phyloP scores from a whole-genome alignment of 1,284 basidiomycete species.

The Lignosus rhinocerotis region DNA sequence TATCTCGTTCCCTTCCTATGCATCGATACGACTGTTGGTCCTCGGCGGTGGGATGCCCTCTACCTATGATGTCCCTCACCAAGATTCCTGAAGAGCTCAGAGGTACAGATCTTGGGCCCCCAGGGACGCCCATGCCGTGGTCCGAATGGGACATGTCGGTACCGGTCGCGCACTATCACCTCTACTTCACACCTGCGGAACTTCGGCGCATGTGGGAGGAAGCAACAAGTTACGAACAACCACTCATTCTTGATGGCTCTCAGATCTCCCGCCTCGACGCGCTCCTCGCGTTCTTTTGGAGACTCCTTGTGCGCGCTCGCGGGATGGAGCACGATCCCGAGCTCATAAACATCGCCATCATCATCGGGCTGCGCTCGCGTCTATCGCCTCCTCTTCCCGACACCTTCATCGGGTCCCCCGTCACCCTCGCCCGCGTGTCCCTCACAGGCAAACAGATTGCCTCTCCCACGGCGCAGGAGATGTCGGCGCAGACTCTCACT shows the following conservation, averaged over 20 bases:
- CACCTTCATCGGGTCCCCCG: conserved; percentile 41
- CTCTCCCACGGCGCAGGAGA: background rate
- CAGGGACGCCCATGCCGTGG: conserved; percentile 40
- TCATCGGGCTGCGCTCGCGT: conserved; percentile 38
- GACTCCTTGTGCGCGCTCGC: conserved; percentile 38
- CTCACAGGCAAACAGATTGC: conserved; percentile 15
- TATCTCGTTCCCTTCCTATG: conserved; percentile 34
- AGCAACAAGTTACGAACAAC: conserved; percentile 3
- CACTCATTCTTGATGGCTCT: background rate
- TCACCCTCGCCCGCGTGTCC: conserved; percentile 30
- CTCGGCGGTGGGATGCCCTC: conserved; percentile 29
- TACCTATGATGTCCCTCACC: conserved; percentile 14
- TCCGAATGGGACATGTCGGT: conserved; percentile 36
- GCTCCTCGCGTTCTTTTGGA: conserved; percentile 44
- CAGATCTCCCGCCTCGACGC: conserved; percentile 42
- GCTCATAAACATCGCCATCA: conserved; percentile 31
- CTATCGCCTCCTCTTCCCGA: conserved; percentile 26
- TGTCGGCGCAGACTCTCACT: background rate
- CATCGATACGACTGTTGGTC: conserved; percentile 42
- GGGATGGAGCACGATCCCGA: conserved; percentile 22
- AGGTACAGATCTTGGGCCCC: conserved; percentile 15
- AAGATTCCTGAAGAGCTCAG: conserved; percentile 25
- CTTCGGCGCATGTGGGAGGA: conserved; percentile 37
- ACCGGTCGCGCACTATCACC: conserved; percentile 34
- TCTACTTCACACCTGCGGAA: conserved; percentile 39